Evolutionary conservation across 331 rosid genomes (phyloP).

Genomic region (Dryas integrifolia): DNA sequence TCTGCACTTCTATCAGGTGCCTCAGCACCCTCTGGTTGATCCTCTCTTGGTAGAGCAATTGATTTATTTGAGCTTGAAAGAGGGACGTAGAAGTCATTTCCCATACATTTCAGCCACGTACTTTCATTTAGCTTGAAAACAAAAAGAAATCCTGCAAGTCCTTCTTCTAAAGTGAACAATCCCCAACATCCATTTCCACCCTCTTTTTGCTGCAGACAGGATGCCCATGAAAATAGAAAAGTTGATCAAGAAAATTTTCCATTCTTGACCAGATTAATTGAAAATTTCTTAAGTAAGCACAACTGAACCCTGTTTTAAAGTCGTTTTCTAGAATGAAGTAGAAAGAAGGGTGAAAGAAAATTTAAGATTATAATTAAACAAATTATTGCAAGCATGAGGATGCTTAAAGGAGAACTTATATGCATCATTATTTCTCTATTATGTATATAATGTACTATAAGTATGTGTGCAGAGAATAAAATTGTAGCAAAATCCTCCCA

Average conservation of each 20-base stretch:
- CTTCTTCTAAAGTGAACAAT: slow-evolving; percentile 65
- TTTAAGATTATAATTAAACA: background rate
- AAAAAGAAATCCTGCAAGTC: slow-evolving; percentile 71
- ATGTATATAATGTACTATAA: background rate
- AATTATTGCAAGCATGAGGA: slow-evolving; percentile 11
- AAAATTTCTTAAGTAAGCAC: background rate
- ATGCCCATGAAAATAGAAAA: slow-evolving; percentile 28
- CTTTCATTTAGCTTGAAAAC: slow-evolving; percentile 67
- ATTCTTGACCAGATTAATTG: slow-evolving; percentile 1
- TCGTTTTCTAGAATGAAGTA: slow-evolving; percentile 15
- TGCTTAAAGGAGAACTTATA: slow-evolving; percentile 16
- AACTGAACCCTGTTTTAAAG: slow-evolving; percentile 18
- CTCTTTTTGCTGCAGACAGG: slow-evolving; percentile 61
- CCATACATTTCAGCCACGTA: slow-evolving; percentile 62
- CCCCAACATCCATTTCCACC: slow-evolving; percentile 56
- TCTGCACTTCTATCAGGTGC: slow-evolving; percentile 34
- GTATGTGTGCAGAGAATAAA: background rate
- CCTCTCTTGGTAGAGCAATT: slow-evolving; percentile 30
- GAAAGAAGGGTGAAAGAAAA: slow-evolving; percentile 11
- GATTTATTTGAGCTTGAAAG: slow-evolving; percentile 48
- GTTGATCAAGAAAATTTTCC: slow-evolving; percentile 13
- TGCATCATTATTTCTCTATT: background rate
- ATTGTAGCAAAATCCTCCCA: background rate
- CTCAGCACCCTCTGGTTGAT: slow-evolving; percentile 32
- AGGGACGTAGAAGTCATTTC: slow-evolving; percentile 79